Base-by-base conservation (phyloP, 2,329 filamentous ascomycete genomes). In the Ceratocystiopsis minuta region DNA sequence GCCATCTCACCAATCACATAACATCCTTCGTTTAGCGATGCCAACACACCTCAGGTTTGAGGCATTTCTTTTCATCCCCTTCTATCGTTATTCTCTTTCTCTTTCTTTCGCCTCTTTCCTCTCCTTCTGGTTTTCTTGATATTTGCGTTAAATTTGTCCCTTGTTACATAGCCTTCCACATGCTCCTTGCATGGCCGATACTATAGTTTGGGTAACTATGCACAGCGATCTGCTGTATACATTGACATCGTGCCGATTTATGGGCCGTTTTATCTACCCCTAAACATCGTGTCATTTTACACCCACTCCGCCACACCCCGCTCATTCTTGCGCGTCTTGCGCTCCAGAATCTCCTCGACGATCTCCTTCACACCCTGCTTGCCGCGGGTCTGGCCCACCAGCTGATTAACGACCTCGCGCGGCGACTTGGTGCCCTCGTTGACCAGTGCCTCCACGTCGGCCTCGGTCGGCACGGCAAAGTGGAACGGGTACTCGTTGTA, bases 391-490 rank as follows among this genome's bases (percentile, higher is more conserved):
- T 59, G 65, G 38, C 65, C 61, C 34, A 83, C 58, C 36, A 92
- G 72, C 50, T 75, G 65, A 16, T 70, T 63, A 32, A 80, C 59
- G 45, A 87, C 69, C 57, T 81, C 66, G 46, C 68, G 60, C 7
- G 63, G 60, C n/a, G 61, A 65, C 53, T 56, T 57, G 18, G 45
- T 50, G 43, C 57, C 62, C 20, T 55, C 50, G 17, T 49, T 51
- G 16, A 78, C 62, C 35, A 68, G 41, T 11, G 52, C 43, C 54
- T 63, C 55, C 14, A 81, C 62, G 40, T 81, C 70, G 34, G 52
- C 51, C 61, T 96, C 87, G 2, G 66, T 69, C 6, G 88, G 90
- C 46, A 95, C 64, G 6, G 78, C 80, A 28, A 86, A 75, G 39
- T 14, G 59, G 57, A 83, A 73, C 1, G 87, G 88, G 59, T 95